phyloP scores from a whole-genome alignment of 2,329 filamentous ascomycete species.

The Sporothrix brasiliensis region DNA sequence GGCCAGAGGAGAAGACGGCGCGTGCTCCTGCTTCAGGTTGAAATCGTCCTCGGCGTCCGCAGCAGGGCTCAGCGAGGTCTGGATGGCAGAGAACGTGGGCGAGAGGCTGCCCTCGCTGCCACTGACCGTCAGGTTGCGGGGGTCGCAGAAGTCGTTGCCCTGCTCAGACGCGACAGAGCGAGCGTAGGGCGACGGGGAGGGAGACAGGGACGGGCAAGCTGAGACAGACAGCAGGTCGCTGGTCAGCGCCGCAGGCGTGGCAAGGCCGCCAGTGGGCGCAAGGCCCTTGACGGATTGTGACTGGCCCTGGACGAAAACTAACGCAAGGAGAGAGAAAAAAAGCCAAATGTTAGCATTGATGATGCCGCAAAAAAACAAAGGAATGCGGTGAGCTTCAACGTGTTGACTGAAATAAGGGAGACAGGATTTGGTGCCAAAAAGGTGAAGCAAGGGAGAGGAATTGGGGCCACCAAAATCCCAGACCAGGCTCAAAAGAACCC shows the following conservation, averaged over 20 bases:
- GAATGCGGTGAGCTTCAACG: neutral
- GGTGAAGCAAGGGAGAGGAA: conserved; percentile 8
- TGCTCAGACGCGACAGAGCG: conserved; percentile 68
- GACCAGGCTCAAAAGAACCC: neutral
- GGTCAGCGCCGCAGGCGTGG: conserved; percentile 50
- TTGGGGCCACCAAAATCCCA: neutral
- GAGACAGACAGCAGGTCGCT: conserved; percentile 67
- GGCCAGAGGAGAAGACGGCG: neutral
- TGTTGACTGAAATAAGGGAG: conserved; percentile 24
- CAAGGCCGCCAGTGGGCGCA: conserved; percentile 29
- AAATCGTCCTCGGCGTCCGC: conserved; percentile 63
- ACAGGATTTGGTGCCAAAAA: neutral
- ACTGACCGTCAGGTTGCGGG: conserved; percentile 80
- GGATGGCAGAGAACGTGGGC: conserved; percentile 66
- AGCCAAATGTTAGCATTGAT: conserved; percentile 31
- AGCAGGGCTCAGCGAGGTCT: conserved; percentile 60
- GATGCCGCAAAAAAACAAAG: neutral
- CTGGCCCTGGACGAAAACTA: conserved; percentile 55
- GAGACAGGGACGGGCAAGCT: conserved; percentile 82
- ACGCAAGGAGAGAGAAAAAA: neutral
- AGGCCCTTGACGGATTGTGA: conserved; percentile 49
- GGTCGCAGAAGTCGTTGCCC: conserved; percentile 87
- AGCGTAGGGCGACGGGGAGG: conserved; percentile 80
- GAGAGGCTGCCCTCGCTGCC: conserved; percentile 54
- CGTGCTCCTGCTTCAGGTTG: conserved; percentile 52